Evolutionary conservation across 192 early-diverging fungal genomes (phyloP).

Genomic region (Diversispora eburnea): DNA sequence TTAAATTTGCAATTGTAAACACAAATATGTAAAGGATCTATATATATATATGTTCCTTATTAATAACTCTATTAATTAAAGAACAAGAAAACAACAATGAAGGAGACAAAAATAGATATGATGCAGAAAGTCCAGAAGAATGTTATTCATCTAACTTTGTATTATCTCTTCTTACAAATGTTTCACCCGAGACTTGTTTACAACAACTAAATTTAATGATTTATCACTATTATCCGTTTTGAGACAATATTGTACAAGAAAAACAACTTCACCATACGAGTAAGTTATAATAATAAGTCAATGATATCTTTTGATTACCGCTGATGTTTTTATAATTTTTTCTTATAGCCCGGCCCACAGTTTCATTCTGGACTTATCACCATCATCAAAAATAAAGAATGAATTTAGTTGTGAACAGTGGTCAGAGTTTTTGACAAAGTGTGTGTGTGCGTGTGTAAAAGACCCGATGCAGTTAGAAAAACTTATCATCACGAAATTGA

Average conservation of each 20-base stretch:
- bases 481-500: slow-evolving; percentile 27
- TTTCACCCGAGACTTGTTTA: neutral
- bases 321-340: neutral
- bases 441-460: no score
- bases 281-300: neutral
- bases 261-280: neutral
- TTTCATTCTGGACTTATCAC: slow-evolving; percentile 23
- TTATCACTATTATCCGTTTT: neutral
- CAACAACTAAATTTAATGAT: neutral
- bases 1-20: no score
- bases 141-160: no score
- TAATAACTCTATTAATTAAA: no score
- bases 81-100: no score
- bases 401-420: slow-evolving; percentile 7
- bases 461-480: slow-evolving; percentile 3
- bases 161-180: neutral
- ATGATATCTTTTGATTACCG: neutral
- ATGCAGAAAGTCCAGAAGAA: no score
- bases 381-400: slow-evolving; percentile 4
- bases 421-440: slow-evolving; percentile 1
- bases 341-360: slow-evolving; percentile 23
- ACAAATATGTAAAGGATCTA: no score
- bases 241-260: neutral
- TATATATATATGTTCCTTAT: no score
- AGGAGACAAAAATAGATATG: no score